phyloP scores from a whole-genome alignment of 495 filamentous ascomycete genomes.

The Penicillium flavigenum region DNA sequence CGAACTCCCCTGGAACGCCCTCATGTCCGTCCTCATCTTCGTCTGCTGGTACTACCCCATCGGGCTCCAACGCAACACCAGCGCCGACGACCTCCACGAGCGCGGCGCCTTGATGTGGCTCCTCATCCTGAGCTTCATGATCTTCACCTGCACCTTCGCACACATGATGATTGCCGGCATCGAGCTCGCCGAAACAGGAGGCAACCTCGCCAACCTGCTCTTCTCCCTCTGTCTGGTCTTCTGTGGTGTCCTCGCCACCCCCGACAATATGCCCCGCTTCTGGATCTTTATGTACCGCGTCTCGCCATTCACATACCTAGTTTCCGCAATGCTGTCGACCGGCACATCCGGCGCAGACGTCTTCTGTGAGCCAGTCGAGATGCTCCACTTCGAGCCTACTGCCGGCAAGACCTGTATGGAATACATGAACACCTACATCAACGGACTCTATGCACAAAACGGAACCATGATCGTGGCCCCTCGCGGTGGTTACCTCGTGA shows the following conservation, averaged over 20 bases:
- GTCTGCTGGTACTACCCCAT: slow-evolving; percentile 68
- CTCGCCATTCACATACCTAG: slow-evolving; percentile 71
- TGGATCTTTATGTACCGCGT: slow-evolving; percentile 85
- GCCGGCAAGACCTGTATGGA: slow-evolving; percentile 50
- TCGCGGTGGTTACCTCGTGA: slow-evolving; percentile 54
- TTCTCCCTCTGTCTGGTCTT: slow-evolving; percentile 64
- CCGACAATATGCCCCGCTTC: slow-evolving; percentile 62
- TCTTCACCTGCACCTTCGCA: slow-evolving; percentile 62
- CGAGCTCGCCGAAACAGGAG: slow-evolving; percentile 60
- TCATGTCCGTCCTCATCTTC: slow-evolving; percentile 63
- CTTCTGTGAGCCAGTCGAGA: slow-evolving; percentile 59
- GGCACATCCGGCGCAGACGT: slow-evolving; percentile 59
- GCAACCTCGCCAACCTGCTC: slow-evolving; percentile 59
- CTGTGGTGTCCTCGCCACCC: slow-evolving; percentile 66
- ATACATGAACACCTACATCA: slow-evolving; percentile 57
- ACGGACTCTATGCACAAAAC: background rate
- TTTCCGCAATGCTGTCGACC: slow-evolving; percentile 61
- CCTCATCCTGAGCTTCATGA: slow-evolving; percentile 53
- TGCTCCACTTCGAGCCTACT: slow-evolving; percentile 52
- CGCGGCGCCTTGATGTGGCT: slow-evolving; percentile 62
- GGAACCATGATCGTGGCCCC: background rate
- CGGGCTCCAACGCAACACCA: slow-evolving; percentile 60
- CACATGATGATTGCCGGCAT: slow-evolving; percentile 66
- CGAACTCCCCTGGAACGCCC: slow-evolving; percentile 70
- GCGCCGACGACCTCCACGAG: slow-evolving; percentile 44